Evolutionary conservation across 371 early-diverging fungal species (phyloP).

Genomic region (Lichtheimia hyalospora): DNA sequence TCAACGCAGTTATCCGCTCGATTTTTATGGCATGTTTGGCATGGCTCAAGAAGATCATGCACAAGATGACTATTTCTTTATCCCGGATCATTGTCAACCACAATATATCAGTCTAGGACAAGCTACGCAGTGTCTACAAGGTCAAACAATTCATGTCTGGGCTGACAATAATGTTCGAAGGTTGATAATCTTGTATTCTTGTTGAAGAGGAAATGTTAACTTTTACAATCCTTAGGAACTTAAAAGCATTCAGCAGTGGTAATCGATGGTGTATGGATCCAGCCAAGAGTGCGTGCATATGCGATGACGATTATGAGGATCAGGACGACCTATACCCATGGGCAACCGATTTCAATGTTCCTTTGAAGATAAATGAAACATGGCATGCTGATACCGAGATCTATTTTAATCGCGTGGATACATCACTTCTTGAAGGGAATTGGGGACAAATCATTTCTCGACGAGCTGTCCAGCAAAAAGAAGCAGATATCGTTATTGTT

Average conservation of each 20-base stretch:
- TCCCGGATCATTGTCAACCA: constrained; percentile 34
- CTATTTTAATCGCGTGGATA: constrained; percentile 24
- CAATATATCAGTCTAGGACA: constrained; percentile 36
- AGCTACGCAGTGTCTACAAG: constrained; percentile 31
- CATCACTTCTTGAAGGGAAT: constrained; percentile 14
- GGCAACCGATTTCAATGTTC: constrained; percentile 27
- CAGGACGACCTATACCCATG: constrained; percentile 22
- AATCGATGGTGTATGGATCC: constrained; percentile 34
- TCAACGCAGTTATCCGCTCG: constrained; percentile 17
- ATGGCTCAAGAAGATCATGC: constrained; percentile 30
- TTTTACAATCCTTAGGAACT: constrained; percentile 19
- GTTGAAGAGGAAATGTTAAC: not conserved
- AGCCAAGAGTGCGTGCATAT: constrained; percentile 15
- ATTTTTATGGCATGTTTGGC: constrained; percentile 39
- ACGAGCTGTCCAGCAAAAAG: constrained; percentile 2
- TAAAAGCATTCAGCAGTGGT: constrained; percentile 31
- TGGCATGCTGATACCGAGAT: constrained; percentile 32
- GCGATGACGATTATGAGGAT: constrained; percentile 30
- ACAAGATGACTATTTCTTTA: constrained; percentile 24
- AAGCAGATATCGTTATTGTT: constrained; percentile 36
- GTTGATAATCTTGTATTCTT: constrained; percentile 11
- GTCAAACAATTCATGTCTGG: constrained; percentile 37
- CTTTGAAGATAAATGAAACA: constrained; percentile 27
- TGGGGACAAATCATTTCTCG: constrained; percentile 9
- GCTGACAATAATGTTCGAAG: constrained; percentile 38